Base-by-base conservation (phyloP, 2,329 filamentous ascomycete species). In the Dryadomyces sulphureus region DNA sequence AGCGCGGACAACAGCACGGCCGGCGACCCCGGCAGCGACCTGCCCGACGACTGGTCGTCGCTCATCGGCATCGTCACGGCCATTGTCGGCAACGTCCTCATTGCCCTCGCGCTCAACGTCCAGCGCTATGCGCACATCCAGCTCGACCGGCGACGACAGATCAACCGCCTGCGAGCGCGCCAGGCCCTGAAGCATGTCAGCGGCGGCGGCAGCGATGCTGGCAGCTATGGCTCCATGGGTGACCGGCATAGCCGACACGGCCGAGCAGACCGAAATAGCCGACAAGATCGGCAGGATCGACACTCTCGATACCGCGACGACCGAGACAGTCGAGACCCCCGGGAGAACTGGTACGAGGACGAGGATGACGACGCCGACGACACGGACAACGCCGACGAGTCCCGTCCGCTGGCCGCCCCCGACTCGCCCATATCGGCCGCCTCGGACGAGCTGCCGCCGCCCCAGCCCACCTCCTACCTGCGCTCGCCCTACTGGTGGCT, bases 401-500 rank as follows among this genome's bases (percentile, higher is more conserved):
- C 65, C 30, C 69, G 74, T 48, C 73, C 72, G 20, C 60, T 82
- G 50, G 64, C 68, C 14, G 63, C n/a, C n/a, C n/a, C n/a, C n/a
- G n/a, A n/a, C n/a, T n/a, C n/a, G n/a, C n/a, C n/a, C n/a, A n/a
- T n/a, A n/a, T n/a, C n/a, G n/a, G n/a, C n/a, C n/a, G n/a, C n/a
- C n/a, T n/a, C n/a, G n/a, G n/a, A n/a, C n/a, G n/a, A n/a, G n/a
- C n/a, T n/a, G n/a, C n/a, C n/a, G n/a, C n/a, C n/a, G 59, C 62
- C 32, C 50, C 52, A 7, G 51, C 56, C 39, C 49, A 66, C 69
- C 48, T 82, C 77, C 6, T 98, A 98, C 62, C 74, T 98, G 49
- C 79, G 78, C 52, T 94, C 88, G 32, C 87, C 88, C 1, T 95
- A 92, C 59, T 98, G 92, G 92, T 98, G 92, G 92, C 66, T 81